phyloP scores from a whole-genome alignment of 805 yeast species.

The Hanseniaspora mollemarum region DNA sequence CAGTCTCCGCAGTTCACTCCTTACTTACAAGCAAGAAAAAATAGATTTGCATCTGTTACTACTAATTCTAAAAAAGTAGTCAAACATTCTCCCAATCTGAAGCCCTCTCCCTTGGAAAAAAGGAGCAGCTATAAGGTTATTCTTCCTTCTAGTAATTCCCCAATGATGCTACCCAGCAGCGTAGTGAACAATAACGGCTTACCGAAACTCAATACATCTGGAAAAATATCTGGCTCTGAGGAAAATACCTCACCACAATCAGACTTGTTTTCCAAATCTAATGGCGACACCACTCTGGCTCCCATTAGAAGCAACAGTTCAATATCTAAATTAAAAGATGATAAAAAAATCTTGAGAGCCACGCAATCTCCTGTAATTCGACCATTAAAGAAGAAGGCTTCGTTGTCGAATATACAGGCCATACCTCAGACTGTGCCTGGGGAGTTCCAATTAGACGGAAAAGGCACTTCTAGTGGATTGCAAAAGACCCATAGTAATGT shows the following conservation, averaged over 20 bases:
- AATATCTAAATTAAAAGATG: neutral
- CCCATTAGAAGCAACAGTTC: neutral
- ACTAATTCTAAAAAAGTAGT: constrained; percentile 4
- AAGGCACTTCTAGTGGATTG: neutral
- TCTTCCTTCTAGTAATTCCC: constrained; percentile 8
- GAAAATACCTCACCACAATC: neutral
- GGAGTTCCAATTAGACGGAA: neutral
- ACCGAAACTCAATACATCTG: neutral
- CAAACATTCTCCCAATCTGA: constrained; percentile 11
- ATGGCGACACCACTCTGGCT: neutral
- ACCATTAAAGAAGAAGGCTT: constrained; percentile 11
- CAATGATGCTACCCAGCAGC: neutral
- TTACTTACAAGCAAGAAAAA: constrained; percentile 13
- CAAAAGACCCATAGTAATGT: neutral
- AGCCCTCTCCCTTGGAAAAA: neutral
- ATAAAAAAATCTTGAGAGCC: constrained; percentile 10
- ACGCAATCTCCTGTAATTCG: constrained; percentile 15
- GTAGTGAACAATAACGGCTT: neutral
- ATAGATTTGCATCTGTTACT: neutral
- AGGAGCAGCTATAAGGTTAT: constrained; percentile 9
- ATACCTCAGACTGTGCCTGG: neutral
- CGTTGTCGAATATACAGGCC: neutral
- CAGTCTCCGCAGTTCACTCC: constrained; percentile 15
- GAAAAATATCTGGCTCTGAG: neutral
- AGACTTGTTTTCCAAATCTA: neutral